Base-by-base conservation (phyloP, 345 rosid genomes). In the Populus simonii region DNA sequence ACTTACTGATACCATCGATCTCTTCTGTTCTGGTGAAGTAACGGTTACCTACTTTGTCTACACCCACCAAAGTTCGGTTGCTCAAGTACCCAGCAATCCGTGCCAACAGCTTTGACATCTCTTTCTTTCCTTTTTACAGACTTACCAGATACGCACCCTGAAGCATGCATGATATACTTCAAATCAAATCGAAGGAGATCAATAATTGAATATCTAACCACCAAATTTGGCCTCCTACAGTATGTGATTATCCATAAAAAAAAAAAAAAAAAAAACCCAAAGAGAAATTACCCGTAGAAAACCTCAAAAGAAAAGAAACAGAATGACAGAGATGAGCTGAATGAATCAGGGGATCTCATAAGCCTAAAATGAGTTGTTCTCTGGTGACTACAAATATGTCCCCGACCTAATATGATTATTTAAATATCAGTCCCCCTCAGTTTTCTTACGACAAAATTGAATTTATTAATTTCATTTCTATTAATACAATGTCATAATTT, bases 1-100 rank as follows among this genome's bases (percentile, higher is more conserved):
- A 84, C 96, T 88, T 86, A 92, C 96, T 77, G 79, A 91, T 74
- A 68, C 98, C 96, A 81, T 93, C 98, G 66, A 92, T 86, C 93
- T 88, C 90, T 83, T 93, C 97, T 35, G 61, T 83, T 81, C 91
- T 84, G 73, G 97, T 70, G 84, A 93, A 93, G 80, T 96, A 96
- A 22, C 89, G 89, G 76, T 92, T 96, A 73, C 99, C 98, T 18
- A 89, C 83, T 79, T 89, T 87, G 85, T 93, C 99, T 55, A 74
- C 72, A 59, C 99, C 98, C 57, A 77, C 86, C 20, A 81, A 77
- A 57, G 78, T 83, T 63, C 88, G 88, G 84, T 78, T 84, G 66
- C 80, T 86, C 85, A 93, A 91, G 75, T 84, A 87, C 80, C 93
- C 96, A 57, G 90, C 84, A 68, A 95, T 80, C 81, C 89, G 88